Evolutionary conservation across 139 green algal species (phyloP).

Genomic region (Deuterostichococcus epilithicus): DNA sequence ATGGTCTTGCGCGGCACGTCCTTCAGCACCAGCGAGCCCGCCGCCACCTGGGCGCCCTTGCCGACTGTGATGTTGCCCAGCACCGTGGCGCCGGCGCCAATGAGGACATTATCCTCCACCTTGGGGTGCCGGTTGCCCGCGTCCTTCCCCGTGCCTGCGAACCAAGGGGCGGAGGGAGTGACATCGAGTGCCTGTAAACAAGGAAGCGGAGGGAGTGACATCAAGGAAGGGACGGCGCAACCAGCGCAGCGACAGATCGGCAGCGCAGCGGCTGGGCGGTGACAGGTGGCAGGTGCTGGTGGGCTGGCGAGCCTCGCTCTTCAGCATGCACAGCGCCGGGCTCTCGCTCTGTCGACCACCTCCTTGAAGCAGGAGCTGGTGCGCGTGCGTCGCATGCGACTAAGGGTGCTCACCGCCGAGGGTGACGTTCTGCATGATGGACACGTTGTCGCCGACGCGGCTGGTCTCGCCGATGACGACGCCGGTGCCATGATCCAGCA

Average conservation of each 20-base stretch:
- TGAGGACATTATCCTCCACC: conserved; percentile 85
- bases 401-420: conserved; percentile 57
- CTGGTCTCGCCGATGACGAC: conserved; percentile 92
- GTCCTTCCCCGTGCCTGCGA: conserved; percentile 86
- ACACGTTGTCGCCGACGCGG: conserved; percentile 84
- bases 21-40: conserved; percentile 87
- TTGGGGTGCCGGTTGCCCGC: conserved; percentile 94
- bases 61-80: conserved; percentile 93
- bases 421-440: conserved; percentile 85
- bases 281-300: too few species aligned
- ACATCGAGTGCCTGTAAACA: too few species aligned
- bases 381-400: too few species aligned
- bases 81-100: conserved; percentile 86
- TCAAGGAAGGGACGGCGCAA: too few species aligned
- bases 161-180: background rate
- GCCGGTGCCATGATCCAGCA: conserved; percentile 94
- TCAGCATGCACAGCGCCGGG: too few species aligned
- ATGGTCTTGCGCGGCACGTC: conserved; percentile 71
- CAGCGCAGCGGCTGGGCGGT: too few species aligned
- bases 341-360: too few species aligned
- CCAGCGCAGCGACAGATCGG: too few species aligned
- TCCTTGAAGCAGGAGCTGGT: too few species aligned
- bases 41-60: conserved; percentile 65
- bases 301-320: too few species aligned
- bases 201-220: too few species aligned